Percentiles rank a stretch among this genome's conserved stretches.
phyloP scores from a whole-genome alignment of 345 rosid species.

The Brassica carinata region DNA sequence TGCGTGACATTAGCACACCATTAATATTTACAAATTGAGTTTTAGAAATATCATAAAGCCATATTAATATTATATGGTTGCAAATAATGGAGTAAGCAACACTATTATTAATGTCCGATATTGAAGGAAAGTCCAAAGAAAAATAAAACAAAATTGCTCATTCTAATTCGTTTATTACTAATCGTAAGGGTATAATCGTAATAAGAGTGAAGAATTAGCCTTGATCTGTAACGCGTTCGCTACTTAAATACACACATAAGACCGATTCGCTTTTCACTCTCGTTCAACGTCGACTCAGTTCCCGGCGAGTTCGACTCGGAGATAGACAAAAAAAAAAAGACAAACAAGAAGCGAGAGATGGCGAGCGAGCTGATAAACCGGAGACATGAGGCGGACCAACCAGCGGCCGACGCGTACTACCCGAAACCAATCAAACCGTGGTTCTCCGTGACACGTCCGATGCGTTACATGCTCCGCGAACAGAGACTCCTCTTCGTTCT shows the following conservation, averaged over 20 bases:
- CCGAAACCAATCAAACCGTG: conserved; percentile 89
- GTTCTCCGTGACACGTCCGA: conserved; percentile 60
- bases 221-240: not conserved
- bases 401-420: conserved; percentile 61
- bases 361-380: conserved; percentile 83
- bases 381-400: conserved; percentile 73
- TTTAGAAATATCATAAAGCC: not conserved
- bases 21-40: not conserved
- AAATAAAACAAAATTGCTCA: not conserved
- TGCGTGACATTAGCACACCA: conserved; percentile 24
- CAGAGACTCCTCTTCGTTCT: conserved; percentile 61
- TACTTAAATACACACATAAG: conserved; percentile 24
- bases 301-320: conserved; percentile 42
- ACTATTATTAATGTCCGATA: not conserved
- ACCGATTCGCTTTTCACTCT: conserved; percentile 36
- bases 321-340: not conserved
- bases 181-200: not conserved
- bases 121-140: not conserved
- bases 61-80: not conserved
- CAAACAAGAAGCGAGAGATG: conserved; percentile 38
- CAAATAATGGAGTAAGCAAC: not conserved
- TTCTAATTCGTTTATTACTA: not conserved
- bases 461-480: conserved; percentile 51
- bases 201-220: not conserved
- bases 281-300: conserved; percentile 41